Percentiles rank a stretch among this genome's conserved stretches.
Evolutionary conservation across 495 filamentous ascomycete species (phyloP).

Genomic region (Friedmanniomyces simplex): DNA sequence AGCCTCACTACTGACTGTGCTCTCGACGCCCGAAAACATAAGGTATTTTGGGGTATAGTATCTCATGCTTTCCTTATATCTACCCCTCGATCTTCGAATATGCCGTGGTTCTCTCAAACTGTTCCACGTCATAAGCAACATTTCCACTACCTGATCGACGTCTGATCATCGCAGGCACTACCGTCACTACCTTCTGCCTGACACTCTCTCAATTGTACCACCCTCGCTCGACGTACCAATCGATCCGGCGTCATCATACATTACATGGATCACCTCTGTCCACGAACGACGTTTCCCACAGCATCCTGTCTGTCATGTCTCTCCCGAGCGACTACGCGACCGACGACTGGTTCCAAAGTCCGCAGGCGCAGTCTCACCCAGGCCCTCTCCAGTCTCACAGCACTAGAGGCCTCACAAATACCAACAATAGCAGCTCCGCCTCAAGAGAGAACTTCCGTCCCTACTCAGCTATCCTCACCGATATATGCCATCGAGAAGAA

Average conservation of each 20-base stretch:
- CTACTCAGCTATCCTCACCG: not conserved
- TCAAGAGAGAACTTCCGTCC: not conserved
- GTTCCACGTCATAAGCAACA: too few relatives aligned
- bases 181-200: too few relatives aligned
- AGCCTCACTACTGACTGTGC: not conserved
- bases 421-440: not conserved
- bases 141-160: too few relatives aligned
- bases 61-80: not conserved
- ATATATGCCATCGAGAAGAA: not conserved
- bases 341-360: not conserved
- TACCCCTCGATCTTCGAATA: too few relatives aligned
- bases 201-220: too few relatives aligned
- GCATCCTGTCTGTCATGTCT: slow-evolving; percentile 3
- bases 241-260: not conserved
- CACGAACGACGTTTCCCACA: not conserved
- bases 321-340: not conserved
- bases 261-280: slow-evolving; percentile 3
- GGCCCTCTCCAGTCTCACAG: not conserved
- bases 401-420: not conserved
- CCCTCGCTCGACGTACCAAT: too few relatives aligned
- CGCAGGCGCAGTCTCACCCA: not conserved
- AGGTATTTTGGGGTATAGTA: not conserved
- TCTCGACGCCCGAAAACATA: not conserved
- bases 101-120: too few relatives aligned
- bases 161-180: too few relatives aligned